Evolutionary conservation across 2,329 filamentous ascomycete species (phyloP).

Genomic region (Mycosphaerelloides madeirae): DNA sequence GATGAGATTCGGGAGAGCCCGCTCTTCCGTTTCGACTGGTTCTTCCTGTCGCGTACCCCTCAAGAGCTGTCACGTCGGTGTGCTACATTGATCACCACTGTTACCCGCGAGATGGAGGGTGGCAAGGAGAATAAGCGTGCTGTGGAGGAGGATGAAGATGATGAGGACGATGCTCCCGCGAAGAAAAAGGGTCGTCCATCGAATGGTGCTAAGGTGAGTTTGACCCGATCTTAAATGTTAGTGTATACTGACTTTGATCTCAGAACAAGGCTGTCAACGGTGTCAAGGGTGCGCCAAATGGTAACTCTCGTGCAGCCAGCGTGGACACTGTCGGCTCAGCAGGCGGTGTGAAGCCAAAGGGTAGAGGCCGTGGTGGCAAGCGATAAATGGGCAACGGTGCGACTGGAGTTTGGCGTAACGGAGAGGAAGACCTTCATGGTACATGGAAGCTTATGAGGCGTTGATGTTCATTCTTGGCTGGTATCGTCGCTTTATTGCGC

Average conservation of each 20-base stretch:
- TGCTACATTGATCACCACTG: slow-evolving; percentile 88
- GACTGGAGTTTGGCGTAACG: neutral
- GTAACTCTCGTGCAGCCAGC: slow-evolving; percentile 80
- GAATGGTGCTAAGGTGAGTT: slow-evolving; percentile 62
- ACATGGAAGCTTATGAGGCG: neutral
- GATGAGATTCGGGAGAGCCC: slow-evolving; percentile 94
- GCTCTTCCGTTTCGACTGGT: slow-evolving; percentile 98
- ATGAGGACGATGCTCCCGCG: slow-evolving; percentile 69
- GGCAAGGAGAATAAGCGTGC: slow-evolving; percentile 61
- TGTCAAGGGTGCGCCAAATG: slow-evolving; percentile 73
- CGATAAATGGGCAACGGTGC: slow-evolving; percentile 10
- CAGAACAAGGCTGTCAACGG: slow-evolving; percentile 93
- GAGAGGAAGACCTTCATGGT: no score
- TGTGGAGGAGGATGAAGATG: slow-evolving; percentile 78
- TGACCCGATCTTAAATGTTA: no score
- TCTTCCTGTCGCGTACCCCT: slow-evolving; percentile 91
- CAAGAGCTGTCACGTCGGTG: slow-evolving; percentile 89
- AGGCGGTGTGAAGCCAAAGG: slow-evolving; percentile 39
- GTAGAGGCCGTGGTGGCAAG: slow-evolving; percentile 37
- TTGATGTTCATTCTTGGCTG: no score
- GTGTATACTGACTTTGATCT: slow-evolving; percentile 9
- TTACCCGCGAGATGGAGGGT: slow-evolving; percentile 87
- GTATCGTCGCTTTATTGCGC: no score
- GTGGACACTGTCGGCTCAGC: slow-evolving; percentile 69
- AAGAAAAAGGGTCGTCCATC: slow-evolving; percentile 94